Conservation (phyloP, 2,329 filamentous ascomycete genomes). For the Ophiostoma australiae region DNA sequence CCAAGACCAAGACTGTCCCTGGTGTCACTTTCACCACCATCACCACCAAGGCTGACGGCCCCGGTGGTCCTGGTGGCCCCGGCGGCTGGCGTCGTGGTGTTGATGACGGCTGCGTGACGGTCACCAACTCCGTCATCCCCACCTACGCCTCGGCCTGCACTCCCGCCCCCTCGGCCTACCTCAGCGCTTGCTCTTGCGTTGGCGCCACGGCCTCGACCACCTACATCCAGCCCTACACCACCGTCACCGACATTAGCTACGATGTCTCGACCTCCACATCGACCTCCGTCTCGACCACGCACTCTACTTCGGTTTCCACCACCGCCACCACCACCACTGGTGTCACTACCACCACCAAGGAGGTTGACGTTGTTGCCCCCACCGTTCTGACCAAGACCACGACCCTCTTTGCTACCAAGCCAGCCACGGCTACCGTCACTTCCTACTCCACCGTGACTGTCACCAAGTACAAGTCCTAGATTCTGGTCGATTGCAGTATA, state of each 20-base stretch:
- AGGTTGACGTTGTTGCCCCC: background rate
- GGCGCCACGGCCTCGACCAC: background rate
- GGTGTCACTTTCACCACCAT: background rate
- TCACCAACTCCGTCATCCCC: constrained; percentile 1
- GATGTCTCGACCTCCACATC: background rate
- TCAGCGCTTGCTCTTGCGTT: constrained; percentile 18
- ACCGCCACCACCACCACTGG: background rate
- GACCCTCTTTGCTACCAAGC: background rate
- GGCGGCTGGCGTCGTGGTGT: background rate
- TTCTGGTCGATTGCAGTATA: background rate
- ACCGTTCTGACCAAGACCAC: background rate
- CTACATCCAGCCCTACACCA: constrained; percentile 5
- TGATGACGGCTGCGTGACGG: background rate
- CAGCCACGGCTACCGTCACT: background rate
- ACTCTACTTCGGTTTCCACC: background rate
- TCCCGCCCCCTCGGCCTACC: background rate
- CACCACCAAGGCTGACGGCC: constrained; percentile 7
- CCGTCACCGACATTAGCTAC: background rate
- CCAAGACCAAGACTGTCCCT: constrained; percentile 14
- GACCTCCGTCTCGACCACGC: background rate
- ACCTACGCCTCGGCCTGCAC: constrained; percentile 17
- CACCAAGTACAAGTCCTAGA: background rate
- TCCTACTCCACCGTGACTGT: background rate
- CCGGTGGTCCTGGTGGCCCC: background rate
- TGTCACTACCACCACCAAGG: background rate